phyloP scores from a whole-genome alignment of 2,329 filamentous ascomycete species.

The Penicillium olsonii region DNA sequence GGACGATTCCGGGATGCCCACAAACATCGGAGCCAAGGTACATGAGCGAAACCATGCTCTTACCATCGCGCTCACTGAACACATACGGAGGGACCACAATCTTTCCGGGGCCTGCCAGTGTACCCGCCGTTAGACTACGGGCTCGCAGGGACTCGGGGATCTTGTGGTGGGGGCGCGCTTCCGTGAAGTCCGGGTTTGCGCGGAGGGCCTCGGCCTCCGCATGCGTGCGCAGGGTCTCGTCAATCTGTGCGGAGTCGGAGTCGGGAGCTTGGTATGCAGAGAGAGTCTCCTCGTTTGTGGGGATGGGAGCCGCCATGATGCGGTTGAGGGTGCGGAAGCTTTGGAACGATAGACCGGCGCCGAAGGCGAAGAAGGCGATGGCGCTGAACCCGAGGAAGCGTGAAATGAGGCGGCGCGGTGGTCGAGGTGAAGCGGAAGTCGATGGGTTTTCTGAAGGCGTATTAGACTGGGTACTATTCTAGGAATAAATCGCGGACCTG shows the following conservation, averaged over 20 bases:
- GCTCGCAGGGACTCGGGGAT: constrained; percentile 69
- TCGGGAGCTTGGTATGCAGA: constrained; percentile 62
- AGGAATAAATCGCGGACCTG: no score
- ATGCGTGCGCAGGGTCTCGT: constrained; percentile 73
- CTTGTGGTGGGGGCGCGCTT: constrained; percentile 84
- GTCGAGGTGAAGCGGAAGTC: constrained; percentile 9
- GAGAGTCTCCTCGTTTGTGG: constrained; percentile 73
- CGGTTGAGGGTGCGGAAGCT: constrained; percentile 26
- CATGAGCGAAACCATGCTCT: constrained; percentile 69
- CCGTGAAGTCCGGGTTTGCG: constrained; percentile 52
- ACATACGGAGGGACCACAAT: constrained; percentile 79
- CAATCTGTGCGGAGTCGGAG: constrained; percentile 59
- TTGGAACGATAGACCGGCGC: constrained; percentile 32
- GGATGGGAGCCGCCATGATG: constrained; percentile 43
- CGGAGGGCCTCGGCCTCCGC: background rate
- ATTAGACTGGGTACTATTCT: no score
- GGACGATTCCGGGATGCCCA: constrained; percentile 86
- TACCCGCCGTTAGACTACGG: constrained; percentile 80
- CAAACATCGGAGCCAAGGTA: constrained; percentile 80
- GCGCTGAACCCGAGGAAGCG: constrained; percentile 39
- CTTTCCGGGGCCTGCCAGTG: constrained; percentile 71
- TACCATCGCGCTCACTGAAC: constrained; percentile 72
- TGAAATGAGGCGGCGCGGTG: constrained; percentile 32
- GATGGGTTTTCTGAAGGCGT: constrained; percentile 6
- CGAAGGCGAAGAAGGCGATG: constrained; percentile 38